Conservation (phyloP, 164 flowering plant genomes). For the Kalanchoe fedtschenkoi region DNA sequence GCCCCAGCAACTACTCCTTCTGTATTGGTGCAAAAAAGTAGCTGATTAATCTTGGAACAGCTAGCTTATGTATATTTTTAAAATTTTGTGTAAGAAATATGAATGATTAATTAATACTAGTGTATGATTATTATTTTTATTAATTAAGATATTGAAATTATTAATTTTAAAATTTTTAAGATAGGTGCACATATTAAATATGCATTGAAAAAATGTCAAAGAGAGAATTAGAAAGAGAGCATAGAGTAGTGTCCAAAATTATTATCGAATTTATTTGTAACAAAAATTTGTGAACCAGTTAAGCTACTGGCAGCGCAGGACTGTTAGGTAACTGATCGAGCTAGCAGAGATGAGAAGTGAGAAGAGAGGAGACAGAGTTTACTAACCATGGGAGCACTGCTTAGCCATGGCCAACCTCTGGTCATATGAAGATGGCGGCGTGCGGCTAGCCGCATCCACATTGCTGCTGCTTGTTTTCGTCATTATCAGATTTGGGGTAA, state of each 20-base stretch:
- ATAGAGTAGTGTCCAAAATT: no score
- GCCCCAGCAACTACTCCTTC: conserved; percentile 85
- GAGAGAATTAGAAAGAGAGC: no score
- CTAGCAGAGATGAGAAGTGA: not conserved
- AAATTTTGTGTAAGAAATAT: not conserved
- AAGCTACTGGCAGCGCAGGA: not conserved
- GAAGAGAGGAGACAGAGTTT: not conserved
- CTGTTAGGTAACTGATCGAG: not conserved
- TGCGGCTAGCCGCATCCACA: not conserved
- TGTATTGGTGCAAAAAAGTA: conserved; percentile 11
- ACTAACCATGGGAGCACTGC: conserved; percentile 60
- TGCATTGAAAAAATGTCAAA: no score
- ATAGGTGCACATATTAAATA: no score
- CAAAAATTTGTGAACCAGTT: no score
- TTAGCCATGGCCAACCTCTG: conserved; percentile 75
- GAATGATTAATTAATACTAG: no score
- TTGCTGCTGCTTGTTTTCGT: not conserved
- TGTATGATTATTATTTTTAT: no score
- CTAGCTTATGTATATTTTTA: no score
- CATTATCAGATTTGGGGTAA: not conserved
- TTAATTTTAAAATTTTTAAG: no score
- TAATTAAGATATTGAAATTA: no score
- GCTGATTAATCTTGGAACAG: no score
- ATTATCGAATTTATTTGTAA: no score
- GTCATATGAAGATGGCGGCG: conserved; percentile 26